Evolutionary conservation across 1,139 yeast species (phyloP), one percentile per base, ranked within the genome.

Genomic region (Meyerozyma guilliermondii): DNA sequence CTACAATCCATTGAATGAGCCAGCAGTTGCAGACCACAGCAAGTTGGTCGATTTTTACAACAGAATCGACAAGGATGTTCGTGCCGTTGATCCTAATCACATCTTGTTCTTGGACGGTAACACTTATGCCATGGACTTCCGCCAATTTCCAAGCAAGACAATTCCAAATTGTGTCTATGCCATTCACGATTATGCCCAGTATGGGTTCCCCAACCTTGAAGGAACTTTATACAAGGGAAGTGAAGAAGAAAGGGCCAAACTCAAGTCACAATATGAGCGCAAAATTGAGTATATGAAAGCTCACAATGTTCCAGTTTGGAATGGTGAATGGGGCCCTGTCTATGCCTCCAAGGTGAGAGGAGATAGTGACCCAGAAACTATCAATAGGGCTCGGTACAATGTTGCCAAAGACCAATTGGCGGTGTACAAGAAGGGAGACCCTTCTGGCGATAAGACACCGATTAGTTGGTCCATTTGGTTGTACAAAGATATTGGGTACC

Each of bases 261-360:
- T 72, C 41, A 52, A 56, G 45, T 46, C 44, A 22, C 71, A 64
- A 47, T 72, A 67, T 50, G 58, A 63, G 39, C 55, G 76, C 40
- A 72, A 72, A 50, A 53, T 71, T 44, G 68, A 68, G 49, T 68
- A 64, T 53, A 68, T 69, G 72, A 42, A 23, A 14, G 46, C 42
- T 48, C 52, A 40, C 43, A 56, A 41, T 13, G 73, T 71, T 5
- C 76, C 77, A 3, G 76, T 71, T n/a, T 72, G 77, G 77, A 71
- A 71, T 49, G 77, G 78, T 14, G 78, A 72, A 52, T 72, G 70
- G 49, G 78, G 78, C 16, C 77, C 78, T 3, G 77, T 72, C 18
- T 72, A 71, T 50, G 69, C 74, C 9, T 60, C 69, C 9, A 58
- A 62, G 38, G 61, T 55, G 24, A 62, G 76, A 45, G 76, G 74